phyloP scores from a whole-genome alignment of 192 early-diverging fungal species.

The Backusella morwellensis region DNA sequence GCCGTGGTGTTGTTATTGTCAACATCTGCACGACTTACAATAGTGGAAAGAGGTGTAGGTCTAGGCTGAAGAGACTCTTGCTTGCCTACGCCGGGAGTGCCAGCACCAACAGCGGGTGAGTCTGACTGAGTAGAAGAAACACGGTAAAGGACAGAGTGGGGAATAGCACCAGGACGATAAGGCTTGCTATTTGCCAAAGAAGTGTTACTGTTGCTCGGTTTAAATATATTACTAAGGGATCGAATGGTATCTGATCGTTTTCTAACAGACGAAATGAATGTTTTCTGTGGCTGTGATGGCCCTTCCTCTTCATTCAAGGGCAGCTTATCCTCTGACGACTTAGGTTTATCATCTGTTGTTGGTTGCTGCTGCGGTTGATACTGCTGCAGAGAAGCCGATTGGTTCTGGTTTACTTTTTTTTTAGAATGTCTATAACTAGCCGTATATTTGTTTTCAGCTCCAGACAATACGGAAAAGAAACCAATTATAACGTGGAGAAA shows the following conservation, averaged over 20 bases:
- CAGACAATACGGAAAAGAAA: constrained; percentile 21
- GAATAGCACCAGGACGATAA: constrained; percentile 38
- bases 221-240: constrained; percentile 27
- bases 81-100: not conserved
- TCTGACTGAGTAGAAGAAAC: not conserved
- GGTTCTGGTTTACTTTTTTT: not conserved
- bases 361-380: not conserved
- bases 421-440: constrained; percentile 5
- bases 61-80: not conserved
- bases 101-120: not conserved
- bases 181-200: constrained; percentile 8
- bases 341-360: not conserved
- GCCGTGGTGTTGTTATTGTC: not conserved
- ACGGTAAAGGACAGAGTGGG: constrained; percentile 45
- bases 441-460: constrained; percentile 26
- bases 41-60: constrained; percentile 6
- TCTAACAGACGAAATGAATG: constrained; percentile 13
- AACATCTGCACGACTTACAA: not conserved
- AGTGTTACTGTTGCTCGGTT: not conserved
- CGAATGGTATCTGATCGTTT: constrained; percentile 28
- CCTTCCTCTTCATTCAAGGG: not conserved
- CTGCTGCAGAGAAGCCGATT: not conserved
- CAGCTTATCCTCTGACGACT: constrained; percentile 3
- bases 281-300: constrained; percentile 4
- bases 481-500: constrained; percentile 11